Conservation (phyloP, 225 moss, liverwort and hornwort species). For the Polytrichum formosum region DNA sequence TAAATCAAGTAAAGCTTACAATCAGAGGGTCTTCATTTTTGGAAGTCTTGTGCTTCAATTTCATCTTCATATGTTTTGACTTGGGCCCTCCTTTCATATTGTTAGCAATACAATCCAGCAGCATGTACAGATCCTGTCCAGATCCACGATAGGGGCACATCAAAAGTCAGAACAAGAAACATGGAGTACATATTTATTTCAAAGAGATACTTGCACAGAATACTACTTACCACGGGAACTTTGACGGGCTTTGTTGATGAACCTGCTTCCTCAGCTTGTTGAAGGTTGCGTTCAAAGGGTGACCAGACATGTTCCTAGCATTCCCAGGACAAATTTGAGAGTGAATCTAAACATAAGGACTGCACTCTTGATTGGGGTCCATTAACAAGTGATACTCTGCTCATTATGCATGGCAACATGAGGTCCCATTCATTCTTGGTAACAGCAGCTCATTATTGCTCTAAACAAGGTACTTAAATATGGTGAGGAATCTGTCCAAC, state of each 20-base stretch:
- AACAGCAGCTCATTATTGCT: too few relatives aligned
- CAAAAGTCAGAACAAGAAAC: neutral
- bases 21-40: slow-evolving; percentile 21
- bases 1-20: slow-evolving; percentile 18
- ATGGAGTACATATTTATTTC: too few relatives aligned
- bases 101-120: slow-evolving; percentile 36
- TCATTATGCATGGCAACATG: too few relatives aligned
- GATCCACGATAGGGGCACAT: neutral
- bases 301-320: slow-evolving; percentile 58
- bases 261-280: slow-evolving; percentile 17
- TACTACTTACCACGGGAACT: slow-evolving; percentile 9
- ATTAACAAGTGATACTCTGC: too few relatives aligned
- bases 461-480: neutral
- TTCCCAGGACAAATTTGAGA: neutral
- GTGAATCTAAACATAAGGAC: too few relatives aligned
- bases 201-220: too few relatives aligned
- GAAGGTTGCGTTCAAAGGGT: slow-evolving; percentile 30
- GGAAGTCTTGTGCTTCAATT: slow-evolving; percentile 1
- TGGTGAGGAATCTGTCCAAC: slow-evolving; percentile 10
- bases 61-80: slow-evolving; percentile 17
- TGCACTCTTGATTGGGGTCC: too few relatives aligned
- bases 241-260: slow-evolving; percentile 14
- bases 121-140: slow-evolving; percentile 39
- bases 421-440: too few relatives aligned
- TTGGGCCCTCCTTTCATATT: slow-evolving; percentile 30